These are phyloP conservation scores for Sugiyamaella smithiae DNA, from an alignment of 805 yeast genomes.

Conservation along the genomic window DNA sequence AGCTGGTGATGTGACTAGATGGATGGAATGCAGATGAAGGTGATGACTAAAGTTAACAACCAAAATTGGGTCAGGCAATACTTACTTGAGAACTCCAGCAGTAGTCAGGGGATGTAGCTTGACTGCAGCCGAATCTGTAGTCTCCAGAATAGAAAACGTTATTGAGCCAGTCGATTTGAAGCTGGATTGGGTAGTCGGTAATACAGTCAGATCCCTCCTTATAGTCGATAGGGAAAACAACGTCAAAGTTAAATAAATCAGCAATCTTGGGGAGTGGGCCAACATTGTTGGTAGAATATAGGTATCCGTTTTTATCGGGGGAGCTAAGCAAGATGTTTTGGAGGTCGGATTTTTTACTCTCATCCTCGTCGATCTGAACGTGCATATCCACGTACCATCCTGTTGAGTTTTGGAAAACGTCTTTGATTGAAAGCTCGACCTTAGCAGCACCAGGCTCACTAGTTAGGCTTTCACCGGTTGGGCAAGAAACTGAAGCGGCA, in stretches of 20 bases:
- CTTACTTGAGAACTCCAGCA: not conserved
- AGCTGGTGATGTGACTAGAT: not conserved
- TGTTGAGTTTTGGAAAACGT: not conserved
- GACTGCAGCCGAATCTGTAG: not conserved
- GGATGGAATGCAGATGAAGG: not conserved
- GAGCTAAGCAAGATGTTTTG: not conserved
- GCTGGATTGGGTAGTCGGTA: not conserved
- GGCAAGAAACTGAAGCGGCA: not conserved
- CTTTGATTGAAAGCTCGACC: not conserved
- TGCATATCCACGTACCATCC: not conserved
- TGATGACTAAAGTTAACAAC: not conserved
- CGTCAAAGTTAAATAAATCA: not conserved
- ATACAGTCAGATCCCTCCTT: not conserved
- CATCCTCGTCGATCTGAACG: not conserved
- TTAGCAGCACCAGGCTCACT: not conserved
- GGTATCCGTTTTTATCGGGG: not conserved
- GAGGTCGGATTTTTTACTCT: not conserved
- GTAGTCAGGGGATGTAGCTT: not conserved
- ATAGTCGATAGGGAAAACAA: not conserved
- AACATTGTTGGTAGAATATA: not conserved
- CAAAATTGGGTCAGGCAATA: not conserved
- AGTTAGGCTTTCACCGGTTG: not conserved
- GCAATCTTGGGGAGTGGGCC: not conserved
- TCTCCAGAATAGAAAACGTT: not conserved
- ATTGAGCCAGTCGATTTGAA: conserved; percentile 1